A percentile compares a stretch with the other conserved stretches of the same genome.
phyloP scores from a whole-genome alignment of 2,329 filamentous ascomycete genomes.

The Nemania sp. region DNA sequence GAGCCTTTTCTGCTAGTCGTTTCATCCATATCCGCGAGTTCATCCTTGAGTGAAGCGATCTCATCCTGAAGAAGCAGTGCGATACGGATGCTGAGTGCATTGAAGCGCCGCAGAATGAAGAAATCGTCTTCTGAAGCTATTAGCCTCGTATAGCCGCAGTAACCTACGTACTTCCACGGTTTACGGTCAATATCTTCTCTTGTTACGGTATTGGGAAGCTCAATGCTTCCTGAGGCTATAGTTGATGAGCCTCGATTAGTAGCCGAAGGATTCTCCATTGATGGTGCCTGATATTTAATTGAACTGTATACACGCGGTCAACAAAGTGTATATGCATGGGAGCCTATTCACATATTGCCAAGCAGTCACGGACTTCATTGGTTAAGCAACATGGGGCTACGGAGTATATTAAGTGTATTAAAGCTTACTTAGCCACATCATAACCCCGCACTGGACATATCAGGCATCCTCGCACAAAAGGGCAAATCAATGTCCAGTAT shows the following conservation, averaged over 20 bases:
- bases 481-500: too few relatives aligned
- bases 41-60: not conserved
- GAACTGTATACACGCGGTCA: too few relatives aligned
- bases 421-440: too few relatives aligned
- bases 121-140: not conserved
- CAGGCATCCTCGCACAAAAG: too few relatives aligned
- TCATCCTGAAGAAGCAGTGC: not conserved
- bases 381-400: too few relatives aligned
- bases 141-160: not conserved
- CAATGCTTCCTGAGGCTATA: not conserved
- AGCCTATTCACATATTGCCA: too few relatives aligned
- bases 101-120: not conserved
- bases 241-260: not conserved
- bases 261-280: not conserved
- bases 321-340: too few relatives aligned
- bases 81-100: not conserved
- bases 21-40: not conserved
- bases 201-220: not conserved
- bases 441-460: too few relatives aligned
- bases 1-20: not conserved
- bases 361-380: too few relatives aligned
- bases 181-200: not conserved
- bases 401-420: too few relatives aligned
- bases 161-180: not conserved
- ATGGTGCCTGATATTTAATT: too few relatives aligned